phyloP scores from a whole-genome alignment of 441 rosid genomes.

The Gossypium schwendimanii region DNA sequence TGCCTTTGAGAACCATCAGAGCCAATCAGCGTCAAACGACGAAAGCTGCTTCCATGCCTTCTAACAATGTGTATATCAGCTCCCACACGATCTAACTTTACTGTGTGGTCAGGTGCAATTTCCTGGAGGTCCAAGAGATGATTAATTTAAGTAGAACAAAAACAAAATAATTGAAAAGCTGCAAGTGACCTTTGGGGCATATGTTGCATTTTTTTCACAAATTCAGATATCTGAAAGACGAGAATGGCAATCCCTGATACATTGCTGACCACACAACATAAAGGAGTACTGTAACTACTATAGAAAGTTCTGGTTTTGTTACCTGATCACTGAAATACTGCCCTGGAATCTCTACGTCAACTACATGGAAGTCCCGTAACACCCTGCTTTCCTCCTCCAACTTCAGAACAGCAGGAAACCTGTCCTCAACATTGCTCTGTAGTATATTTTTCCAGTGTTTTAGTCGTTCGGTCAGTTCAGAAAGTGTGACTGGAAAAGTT shows the following conservation, averaged over 20 bases:
- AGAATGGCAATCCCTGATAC: neutral
- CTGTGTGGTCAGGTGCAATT: slow-evolving; percentile 86
- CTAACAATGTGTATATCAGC: slow-evolving; percentile 93
- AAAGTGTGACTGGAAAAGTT: slow-evolving; percentile 82
- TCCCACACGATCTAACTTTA: slow-evolving; percentile 88
- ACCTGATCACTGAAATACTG: slow-evolving; percentile 98
- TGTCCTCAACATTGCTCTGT: slow-evolving; percentile 95
- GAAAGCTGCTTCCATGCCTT: slow-evolving; percentile 98
- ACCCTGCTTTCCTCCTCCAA: slow-evolving; percentile 95
- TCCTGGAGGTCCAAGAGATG: slow-evolving; percentile 44
- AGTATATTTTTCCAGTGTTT: slow-evolving; percentile 95
- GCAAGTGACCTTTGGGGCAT: neutral
- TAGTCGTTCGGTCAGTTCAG: slow-evolving; percentile 73
- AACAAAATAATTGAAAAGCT: neutral
- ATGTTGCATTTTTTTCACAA: neutral
- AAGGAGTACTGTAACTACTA: neutral
- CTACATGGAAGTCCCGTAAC: slow-evolving; percentile 85
- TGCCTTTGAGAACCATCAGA: slow-evolving; percentile 96
- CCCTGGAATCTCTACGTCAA: slow-evolving; percentile 98
- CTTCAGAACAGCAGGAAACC: slow-evolving; percentile 85
- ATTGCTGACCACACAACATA: neutral
- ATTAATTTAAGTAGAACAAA: slow-evolving; percentile 11
- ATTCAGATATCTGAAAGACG: neutral
- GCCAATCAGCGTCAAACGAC: slow-evolving; percentile 88
- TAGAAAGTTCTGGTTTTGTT: neutral